phyloP scores from a whole-genome alignment of 1,284 basidiomycete genomes.

The Leccinum angustisporum region DNA sequence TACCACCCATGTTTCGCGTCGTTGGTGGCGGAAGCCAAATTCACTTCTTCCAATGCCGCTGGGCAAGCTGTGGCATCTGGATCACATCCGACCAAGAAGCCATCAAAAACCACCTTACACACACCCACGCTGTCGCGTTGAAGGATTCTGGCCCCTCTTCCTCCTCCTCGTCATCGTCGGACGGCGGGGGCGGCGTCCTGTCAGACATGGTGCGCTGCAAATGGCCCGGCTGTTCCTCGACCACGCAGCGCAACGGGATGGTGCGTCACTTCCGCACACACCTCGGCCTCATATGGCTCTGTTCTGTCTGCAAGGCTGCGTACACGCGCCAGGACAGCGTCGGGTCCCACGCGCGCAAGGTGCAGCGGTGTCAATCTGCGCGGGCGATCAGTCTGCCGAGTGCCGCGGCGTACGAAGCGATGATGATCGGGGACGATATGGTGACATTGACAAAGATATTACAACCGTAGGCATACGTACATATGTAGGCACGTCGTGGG shows the following conservation, averaged over 20 bases:
- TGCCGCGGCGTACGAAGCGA: slow-evolving; percentile 12
- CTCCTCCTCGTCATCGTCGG: background rate
- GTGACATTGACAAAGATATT: slow-evolving; percentile 25
- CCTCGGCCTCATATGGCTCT: slow-evolving; percentile 19
- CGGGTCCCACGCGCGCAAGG: slow-evolving; percentile 4
- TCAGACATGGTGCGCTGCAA: slow-evolving; percentile 2
- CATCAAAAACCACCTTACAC: slow-evolving; percentile 19
- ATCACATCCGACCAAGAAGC: slow-evolving; percentile 18
- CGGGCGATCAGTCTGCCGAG: slow-evolving; percentile 21
- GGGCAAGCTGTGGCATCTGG: slow-evolving; percentile 20
- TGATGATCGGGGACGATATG: slow-evolving; percentile 7
- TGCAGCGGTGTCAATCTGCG: slow-evolving; percentile 9
- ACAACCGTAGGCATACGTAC: slow-evolving; percentile 3
- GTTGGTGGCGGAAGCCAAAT: background rate
- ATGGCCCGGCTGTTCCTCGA: slow-evolving; percentile 15
- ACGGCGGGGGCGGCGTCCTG: background rate
- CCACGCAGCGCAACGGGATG: slow-evolving; percentile 8
- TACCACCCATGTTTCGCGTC: background rate
- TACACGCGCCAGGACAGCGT: slow-evolving; percentile 25
- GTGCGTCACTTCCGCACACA: slow-evolving; percentile 24
- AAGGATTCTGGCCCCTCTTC: background rate
- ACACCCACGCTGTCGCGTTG: slow-evolving; percentile 12
- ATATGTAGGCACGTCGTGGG: background rate
- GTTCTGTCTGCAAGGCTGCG: slow-evolving; percentile 16
- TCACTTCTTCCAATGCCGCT: slow-evolving; percentile 25